Percentiles rank a stretch among this genome's conserved stretches.
Conservation (phyloP, 306 rosid species). For the Senna tora region DNA sequence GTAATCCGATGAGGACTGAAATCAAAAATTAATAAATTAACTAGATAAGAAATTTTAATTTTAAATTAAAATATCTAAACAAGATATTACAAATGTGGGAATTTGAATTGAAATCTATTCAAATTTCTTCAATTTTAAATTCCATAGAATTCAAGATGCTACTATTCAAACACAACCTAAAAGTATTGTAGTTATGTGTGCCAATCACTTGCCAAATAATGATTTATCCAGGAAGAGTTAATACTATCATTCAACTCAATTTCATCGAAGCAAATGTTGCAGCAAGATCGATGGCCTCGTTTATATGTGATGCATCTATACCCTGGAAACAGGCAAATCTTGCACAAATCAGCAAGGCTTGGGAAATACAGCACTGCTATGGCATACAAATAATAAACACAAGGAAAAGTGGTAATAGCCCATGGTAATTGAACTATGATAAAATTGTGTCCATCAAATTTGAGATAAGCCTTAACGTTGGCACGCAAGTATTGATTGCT, state of each 20-base stretch:
- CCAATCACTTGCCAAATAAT: slow-evolving; percentile 9
- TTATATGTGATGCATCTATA: slow-evolving; percentile 70
- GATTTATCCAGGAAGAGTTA: slow-evolving; percentile 24
- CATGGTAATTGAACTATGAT: background rate
- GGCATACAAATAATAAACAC: background rate
- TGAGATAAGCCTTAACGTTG: background rate
- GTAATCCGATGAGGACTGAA: too few species aligned
- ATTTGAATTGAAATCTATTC: too few species aligned
- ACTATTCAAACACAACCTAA: too few species aligned
- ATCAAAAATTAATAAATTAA: too few species aligned
- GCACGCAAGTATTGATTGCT: background rate
- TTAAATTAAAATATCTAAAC: too few species aligned
- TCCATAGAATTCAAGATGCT: too few species aligned
- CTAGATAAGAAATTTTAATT: too few species aligned
- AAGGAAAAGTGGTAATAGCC: background rate
- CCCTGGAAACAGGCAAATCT: slow-evolving; percentile 62
- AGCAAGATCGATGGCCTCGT: slow-evolving; percentile 81
- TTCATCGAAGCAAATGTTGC: slow-evolving; percentile 69
- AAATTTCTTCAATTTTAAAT: too few species aligned
- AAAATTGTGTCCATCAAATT: background rate
- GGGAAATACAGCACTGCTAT: background rate
- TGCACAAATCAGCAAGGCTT: slow-evolving; percentile 16
- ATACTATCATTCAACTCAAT: slow-evolving; percentile 46
- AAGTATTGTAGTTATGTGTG: background rate
- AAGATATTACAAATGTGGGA: too few species aligned